Percentiles rank a stretch among this genome's conserved stretches.
Evolutionary conservation across 352 stramenopile species (phyloP).

Genomic region (Phytophthora citrophthora): DNA sequence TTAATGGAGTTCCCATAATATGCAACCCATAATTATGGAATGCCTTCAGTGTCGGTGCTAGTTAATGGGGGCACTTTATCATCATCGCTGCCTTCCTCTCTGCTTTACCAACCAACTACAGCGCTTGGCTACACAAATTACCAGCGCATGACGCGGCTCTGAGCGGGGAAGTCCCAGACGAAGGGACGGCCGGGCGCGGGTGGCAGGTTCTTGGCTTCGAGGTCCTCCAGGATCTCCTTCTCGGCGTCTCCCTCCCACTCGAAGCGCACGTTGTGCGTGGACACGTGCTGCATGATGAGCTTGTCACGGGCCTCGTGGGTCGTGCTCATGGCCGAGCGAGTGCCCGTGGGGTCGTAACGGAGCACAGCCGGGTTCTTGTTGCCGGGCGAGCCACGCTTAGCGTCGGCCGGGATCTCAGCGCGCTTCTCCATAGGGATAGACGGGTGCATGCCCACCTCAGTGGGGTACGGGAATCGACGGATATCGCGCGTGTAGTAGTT

Average conservation of each 20-base stretch:
- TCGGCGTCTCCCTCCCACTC: constrained; percentile 81
- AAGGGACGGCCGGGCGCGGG: constrained; percentile 72
- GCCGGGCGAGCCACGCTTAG: constrained; percentile 72
- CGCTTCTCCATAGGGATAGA: constrained; percentile 64
- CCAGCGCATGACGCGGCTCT: constrained; percentile 73
- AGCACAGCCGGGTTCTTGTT: constrained; percentile 91
- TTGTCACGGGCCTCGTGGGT: constrained; percentile 79
- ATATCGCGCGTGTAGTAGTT: constrained; percentile 92
- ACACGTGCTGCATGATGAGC: constrained; percentile 69
- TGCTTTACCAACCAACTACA: not conserved
- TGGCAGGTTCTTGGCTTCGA: constrained; percentile 78
- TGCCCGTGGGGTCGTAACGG: constrained; percentile 84
- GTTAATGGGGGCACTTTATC: constrained; percentile 10
- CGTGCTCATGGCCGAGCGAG: constrained; percentile 86
- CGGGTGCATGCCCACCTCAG: constrained; percentile 77
- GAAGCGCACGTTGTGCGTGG: constrained; percentile 84
- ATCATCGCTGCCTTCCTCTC: constrained; percentile 4
- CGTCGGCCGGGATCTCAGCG: constrained; percentile 69
- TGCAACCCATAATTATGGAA: too few species aligned
- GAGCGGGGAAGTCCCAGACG: constrained; percentile 70
- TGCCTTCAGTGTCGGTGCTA: too few species aligned
- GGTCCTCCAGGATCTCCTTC: constrained; percentile 72
- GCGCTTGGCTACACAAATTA: constrained; percentile 37
- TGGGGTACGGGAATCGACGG: constrained; percentile 67
- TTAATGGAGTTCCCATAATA: too few species aligned